Evolutionary conservation across 305 asterid genomes (phyloP).

Genomic region (Plantago coronopus): DNA sequence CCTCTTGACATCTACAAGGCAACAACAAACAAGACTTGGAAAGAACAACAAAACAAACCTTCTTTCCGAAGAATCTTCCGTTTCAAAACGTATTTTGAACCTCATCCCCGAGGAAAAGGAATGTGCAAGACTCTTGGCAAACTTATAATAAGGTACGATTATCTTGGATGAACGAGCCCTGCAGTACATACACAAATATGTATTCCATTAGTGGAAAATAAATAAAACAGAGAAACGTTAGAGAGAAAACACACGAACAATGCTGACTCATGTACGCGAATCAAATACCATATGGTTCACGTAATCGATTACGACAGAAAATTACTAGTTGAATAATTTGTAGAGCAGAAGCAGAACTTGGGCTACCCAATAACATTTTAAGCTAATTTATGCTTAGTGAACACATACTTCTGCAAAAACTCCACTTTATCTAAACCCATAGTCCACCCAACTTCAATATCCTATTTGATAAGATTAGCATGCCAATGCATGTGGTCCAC

Average conservation of each 20-base stretch:
- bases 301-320: no score
- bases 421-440: neutral
- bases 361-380: neutral
- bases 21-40: neutral
- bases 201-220: slow-evolving; percentile 5
- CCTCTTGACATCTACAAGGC: slow-evolving; percentile 8
- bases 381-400: neutral
- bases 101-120: slow-evolving; percentile 77
- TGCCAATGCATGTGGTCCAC: neutral
- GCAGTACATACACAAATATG: slow-evolving; percentile 25
- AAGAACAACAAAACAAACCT: slow-evolving; percentile 43
- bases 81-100: slow-evolving; percentile 73
- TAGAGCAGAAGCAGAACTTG: neutral
- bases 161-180: slow-evolving; percentile 83
- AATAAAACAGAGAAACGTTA: no score
- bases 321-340: neutral
- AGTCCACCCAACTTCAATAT: neutral
- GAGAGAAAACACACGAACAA: slow-evolving; percentile 4
- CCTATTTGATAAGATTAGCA: neutral
- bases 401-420: neutral
- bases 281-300: no score
- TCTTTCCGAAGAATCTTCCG: slow-evolving; percentile 92
- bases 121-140: slow-evolving; percentile 57
- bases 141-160: slow-evolving; percentile 66
- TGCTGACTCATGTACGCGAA: neutral